Base-by-base conservation (phyloP, 2,329 filamentous ascomycete genomes). In the Apiospora malaysiana region DNA sequence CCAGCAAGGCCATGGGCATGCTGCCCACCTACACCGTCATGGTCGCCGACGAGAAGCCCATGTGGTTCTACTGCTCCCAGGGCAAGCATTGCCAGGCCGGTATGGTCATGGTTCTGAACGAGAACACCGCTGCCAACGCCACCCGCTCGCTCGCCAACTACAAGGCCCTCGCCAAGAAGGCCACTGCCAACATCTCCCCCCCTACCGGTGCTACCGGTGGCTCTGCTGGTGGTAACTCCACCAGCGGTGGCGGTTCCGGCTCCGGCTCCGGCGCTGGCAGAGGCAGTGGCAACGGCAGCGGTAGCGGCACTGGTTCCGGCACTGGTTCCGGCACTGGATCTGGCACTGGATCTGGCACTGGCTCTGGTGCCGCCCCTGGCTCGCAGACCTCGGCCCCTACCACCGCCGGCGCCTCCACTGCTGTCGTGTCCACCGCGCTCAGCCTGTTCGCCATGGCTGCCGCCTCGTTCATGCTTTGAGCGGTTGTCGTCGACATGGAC, bases 1-100 rank as follows among this genome's bases (percentile, higher is more conserved):
- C 89, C 71, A 84, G 83, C 73, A 78, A 81, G 27, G 77, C 81
- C 72, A 83, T 80, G 76, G 85, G 84, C 75, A 82, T 84, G 79
- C 86, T 90, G 72, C 89, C 92, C 40, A 91, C 91, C 69, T 96
- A 91, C 82, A 94, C 91, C 71, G 84, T 95, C 77, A 86, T 86
- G 79, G 83, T 96, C 80, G 91, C 90, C 77, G 85, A 90, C 80
- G 88, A 86, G 63, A 91, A 87, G 70, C 93, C 93, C 42, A 85
- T 95, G 74, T 96, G 93, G 93, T 83, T 93, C 74, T 95, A 92
- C 86, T 95, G 93, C 83, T 90, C 89, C 42, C 91, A 94, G 81
- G 90, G 80, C 65, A 88, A 86, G 77, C 93, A 96, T 83, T 96
- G 93, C 82, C 88, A 94, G 81, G 83, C 79, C 66, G 92, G 92